Evolutionary conservation across 148 eudicot genomes (phyloP), one percentile per base, ranked within the genome.

Genomic region (Cornus florida): DNA sequence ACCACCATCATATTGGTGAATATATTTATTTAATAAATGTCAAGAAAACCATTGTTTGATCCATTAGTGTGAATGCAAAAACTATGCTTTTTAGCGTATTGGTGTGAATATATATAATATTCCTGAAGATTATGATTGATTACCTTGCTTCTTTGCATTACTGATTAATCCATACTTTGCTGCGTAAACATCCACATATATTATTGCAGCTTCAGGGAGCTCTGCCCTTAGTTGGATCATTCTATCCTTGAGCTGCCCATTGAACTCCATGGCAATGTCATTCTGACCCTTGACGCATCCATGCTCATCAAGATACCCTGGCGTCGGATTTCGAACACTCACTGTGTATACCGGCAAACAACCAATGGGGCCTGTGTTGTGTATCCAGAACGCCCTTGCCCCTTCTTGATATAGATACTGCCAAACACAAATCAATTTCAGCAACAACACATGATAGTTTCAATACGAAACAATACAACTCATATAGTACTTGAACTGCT

Each of bases 111-210:
- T 48, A 48, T 48, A 48, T 48, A 4, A 57, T 35, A 35, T 35
- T 35, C 38, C 5, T 4, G 38, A 35, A 35, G 38, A 35, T 35
- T 2, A 35, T 35, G 38, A 69, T 46, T 89, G 28, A 70, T 82
- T 84, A 94, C 97, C 98, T 86, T 70, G 86, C 69, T 79, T 84
- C 69, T 83, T 89, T 59, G 95, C 68, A 76, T 76, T 82, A 86
- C 88, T 88, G 59, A 94, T 86, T 19, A 94, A 72, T 39, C 87
- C 87, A 78, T 90, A 91, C 79, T 94, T 94, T 4, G 92, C 97
- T 2, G 91, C 70, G 69, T 89, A 86, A 56, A 92, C 86, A 80
- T 94, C 97, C 20, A 91, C 95, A 69, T 91, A 90, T 10, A 92
- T 86, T 14, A 94, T 65, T 4, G 94, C 92, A 43, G 97, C 95